These are phyloP conservation scores for Dactylellina sp. DNA, from an alignment of 2,329 filamentous ascomycete species.

Conservation along the genomic window DNA sequence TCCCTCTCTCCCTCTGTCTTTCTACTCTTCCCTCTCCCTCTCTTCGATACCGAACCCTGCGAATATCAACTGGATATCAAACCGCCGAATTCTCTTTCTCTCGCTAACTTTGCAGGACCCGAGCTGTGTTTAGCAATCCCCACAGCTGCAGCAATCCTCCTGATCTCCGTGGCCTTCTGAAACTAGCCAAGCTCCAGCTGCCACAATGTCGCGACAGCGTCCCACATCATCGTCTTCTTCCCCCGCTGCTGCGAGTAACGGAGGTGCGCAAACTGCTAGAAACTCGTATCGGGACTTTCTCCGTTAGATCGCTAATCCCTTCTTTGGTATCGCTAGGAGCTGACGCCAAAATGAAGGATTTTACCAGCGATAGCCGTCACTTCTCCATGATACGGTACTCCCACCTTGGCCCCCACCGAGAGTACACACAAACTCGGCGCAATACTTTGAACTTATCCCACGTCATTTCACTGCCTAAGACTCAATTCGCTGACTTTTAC, in stretches of 20 bases:
- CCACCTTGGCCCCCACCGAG: slow-evolving; percentile 4
- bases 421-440: not conserved
- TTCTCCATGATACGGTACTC: slow-evolving; percentile 66
- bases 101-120: not conserved
- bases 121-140: not conserved
- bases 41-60: not conserved
- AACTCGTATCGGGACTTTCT: not conserved
- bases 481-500: slow-evolving; percentile 19
- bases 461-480: slow-evolving; percentile 25
- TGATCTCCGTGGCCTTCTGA: slow-evolving; percentile 5
- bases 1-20: slow-evolving; percentile 5
- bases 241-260: slow-evolving; percentile 26
- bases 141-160: slow-evolving; percentile 3
- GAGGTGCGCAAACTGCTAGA: slow-evolving; percentile 31
- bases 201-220: slow-evolving; percentile 53
- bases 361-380: slow-evolving; percentile 58
- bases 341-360: slow-evolving; percentile 57
- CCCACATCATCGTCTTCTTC: slow-evolving; percentile 31
- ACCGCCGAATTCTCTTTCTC: not conserved
- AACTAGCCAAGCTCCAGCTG: slow-evolving; percentile 16
- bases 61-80: too few relatives aligned
- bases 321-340: slow-evolving; percentile 31
- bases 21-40: not conserved
- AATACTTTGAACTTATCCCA: slow-evolving; percentile 22
- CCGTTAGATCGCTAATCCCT: slow-evolving; percentile 11